Percentiles rank a stretch among this genome's conserved stretches.
Evolutionary conservation across 2,329 filamentous ascomycete species (phyloP).

Genomic region (Ophiostoma pallidulum): DNA sequence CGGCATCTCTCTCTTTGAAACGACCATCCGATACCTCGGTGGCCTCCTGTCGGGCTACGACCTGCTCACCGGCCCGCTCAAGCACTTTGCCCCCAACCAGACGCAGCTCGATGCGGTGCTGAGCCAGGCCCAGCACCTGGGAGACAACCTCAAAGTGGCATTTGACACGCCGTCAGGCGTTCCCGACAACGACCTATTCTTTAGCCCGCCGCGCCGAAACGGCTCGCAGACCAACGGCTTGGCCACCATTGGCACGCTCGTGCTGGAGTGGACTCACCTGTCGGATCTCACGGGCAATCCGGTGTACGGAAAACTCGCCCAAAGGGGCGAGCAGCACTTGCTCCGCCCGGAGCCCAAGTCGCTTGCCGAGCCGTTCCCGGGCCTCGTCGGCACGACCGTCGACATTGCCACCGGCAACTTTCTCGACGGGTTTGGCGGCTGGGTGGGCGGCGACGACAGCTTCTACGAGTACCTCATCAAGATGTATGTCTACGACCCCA

Average conservation of each 20-base stretch:
- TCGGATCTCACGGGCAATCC: slow-evolving; percentile 62
- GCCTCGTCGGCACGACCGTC: slow-evolving; percentile 61
- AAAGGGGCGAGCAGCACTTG: slow-evolving; percentile 61
- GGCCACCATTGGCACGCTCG: slow-evolving; percentile 66
- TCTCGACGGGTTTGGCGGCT: slow-evolving; percentile 57
- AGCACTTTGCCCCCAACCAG: slow-evolving; percentile 30
- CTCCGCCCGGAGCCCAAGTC: slow-evolving; percentile 50
- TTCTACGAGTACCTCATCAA: slow-evolving; percentile 90
- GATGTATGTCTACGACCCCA: slow-evolving; percentile 73
- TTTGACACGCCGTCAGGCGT: slow-evolving; percentile 70
- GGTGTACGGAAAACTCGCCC: slow-evolving; percentile 56
- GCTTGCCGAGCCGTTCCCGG: slow-evolving; percentile 62
- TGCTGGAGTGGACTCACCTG: slow-evolving; percentile 76
- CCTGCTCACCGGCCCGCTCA: slow-evolving; percentile 59
- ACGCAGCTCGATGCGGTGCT: slow-evolving; percentile 50
- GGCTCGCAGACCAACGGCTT: slow-evolving; percentile 55
- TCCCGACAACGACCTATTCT: slow-evolving; percentile 58
- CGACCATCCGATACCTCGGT: slow-evolving; percentile 78
- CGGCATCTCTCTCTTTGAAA: slow-evolving; percentile 73
- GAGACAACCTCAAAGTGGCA: slow-evolving; percentile 63
- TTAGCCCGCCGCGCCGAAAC: slow-evolving; percentile 42
- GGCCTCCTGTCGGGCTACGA: slow-evolving; percentile 71
- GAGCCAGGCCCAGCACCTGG: slow-evolving; percentile 57
- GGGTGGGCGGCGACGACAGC: slow-evolving; percentile 67
- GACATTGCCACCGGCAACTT: slow-evolving; percentile 58